Evolutionary conservation across 495 filamentous ascomycete genomes (phyloP).

Genomic region (Cudoniella acicularis): DNA sequence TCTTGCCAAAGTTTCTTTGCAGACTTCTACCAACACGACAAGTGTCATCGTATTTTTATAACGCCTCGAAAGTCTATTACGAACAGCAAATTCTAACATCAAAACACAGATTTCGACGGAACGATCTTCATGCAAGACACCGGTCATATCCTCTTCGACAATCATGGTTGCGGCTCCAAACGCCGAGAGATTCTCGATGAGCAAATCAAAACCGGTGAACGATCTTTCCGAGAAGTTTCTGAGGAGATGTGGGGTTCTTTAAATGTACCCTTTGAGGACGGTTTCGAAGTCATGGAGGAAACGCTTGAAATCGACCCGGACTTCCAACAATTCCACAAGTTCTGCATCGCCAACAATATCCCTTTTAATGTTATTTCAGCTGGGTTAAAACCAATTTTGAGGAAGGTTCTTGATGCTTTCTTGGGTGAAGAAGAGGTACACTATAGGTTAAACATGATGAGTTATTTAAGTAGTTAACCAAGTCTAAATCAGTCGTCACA

Average conservation of each 20-base stretch:
- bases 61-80: too few relatives aligned
- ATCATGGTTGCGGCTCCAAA: conserved; percentile 58
- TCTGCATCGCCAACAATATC: conserved; percentile 60
- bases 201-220: conserved; percentile 63
- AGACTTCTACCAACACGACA: conserved; percentile 1
- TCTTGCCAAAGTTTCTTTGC: neutral
- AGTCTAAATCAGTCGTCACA: too few relatives aligned
- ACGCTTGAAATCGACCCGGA: conserved; percentile 61
- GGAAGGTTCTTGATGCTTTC: conserved; percentile 60
- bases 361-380: conserved; percentile 74
- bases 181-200: conserved; percentile 57
- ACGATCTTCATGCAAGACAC: conserved; percentile 80
- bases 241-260: conserved; percentile 76
- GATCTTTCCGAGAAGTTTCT: conserved; percentile 69
- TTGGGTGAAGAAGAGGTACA: conserved; percentile 59
- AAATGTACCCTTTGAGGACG: conserved; percentile 67
- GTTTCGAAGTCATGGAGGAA: conserved; percentile 65
- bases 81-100: conserved; percentile 9
- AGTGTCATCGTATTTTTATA: too few relatives aligned
- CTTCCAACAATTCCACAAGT: conserved; percentile 63
- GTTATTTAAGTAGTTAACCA: too few relatives aligned
- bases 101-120: conserved; percentile 62
- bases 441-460: too few relatives aligned
- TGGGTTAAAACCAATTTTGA: conserved; percentile 63
- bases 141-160: conserved; percentile 69